Evolutionary conservation across 1,139 yeast species (phyloP), one percentile per base, ranked within the genome.

Genomic region (Meyerozyma athensensis): DNA sequence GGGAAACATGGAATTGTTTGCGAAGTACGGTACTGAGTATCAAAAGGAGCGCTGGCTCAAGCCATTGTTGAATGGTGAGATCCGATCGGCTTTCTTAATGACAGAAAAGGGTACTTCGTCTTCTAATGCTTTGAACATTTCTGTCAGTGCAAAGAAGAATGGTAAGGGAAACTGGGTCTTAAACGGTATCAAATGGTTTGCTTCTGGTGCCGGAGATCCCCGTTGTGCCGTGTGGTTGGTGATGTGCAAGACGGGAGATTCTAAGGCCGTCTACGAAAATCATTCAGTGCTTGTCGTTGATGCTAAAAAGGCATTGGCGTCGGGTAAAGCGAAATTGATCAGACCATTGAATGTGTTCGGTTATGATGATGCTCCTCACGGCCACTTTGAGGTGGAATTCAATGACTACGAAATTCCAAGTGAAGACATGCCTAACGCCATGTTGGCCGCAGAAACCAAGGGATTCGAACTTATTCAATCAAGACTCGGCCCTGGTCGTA

Each of bases 201-300:
- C 85, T 2, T 77, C 85, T 0, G 86, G 86, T 20, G 86, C 86
- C 26, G 86, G 85, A 16, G 86, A 81, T 54, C 86, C 86, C 18
- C 67, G 83, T 40, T 72, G 80, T 54, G 50, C 65, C 23, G 76
- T 73, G 36, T 77, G 85, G 81, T 63, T 81, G 38, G 74, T 77
- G n/a, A 79, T 81, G 83, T 81, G 84, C 45, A 70, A 78, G 54
- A 79, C 85, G 4, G 65, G 70, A 41, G 50, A 60, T 34, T 49
- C 55, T 13, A 49, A 48, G 10, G 52, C 38, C 6, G 42, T 53
- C 2, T 78, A 80, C 54, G 55, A 54, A 35, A 81, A 80, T 56
- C 87, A 81, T 53, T 68, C 83, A 4, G 79, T 81, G 14, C 56
- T 81, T 37, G 69, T 80, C 21, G 60, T 81, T 36, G 85, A 81